phyloP scores from a whole-genome alignment of 768 basidiomycete genomes.

The Vararia minispora region DNA sequence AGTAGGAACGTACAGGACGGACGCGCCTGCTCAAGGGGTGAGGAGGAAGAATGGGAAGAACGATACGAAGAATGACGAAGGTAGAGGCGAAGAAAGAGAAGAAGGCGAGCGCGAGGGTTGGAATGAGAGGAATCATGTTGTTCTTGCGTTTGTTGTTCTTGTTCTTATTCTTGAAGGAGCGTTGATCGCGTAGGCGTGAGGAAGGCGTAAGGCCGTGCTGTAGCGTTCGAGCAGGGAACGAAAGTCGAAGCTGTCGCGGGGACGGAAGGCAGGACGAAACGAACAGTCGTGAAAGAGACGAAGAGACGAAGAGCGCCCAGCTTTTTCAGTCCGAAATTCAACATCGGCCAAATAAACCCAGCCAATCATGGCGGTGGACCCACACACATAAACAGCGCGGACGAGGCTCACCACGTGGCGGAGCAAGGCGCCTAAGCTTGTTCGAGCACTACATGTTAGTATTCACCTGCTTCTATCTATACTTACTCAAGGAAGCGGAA shows the following conservation, averaged over 20 bases:
- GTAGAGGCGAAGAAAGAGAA: slow-evolving; percentile 63
- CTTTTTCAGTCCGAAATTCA: slow-evolving; percentile 10
- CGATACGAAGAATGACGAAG: slow-evolving; percentile 65
- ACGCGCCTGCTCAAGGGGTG: slow-evolving; percentile 64
- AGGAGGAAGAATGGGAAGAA: slow-evolving; percentile 66
- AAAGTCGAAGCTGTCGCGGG: slow-evolving; percentile 21
- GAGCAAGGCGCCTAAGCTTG: too few species aligned
- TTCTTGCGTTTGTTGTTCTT: slow-evolving; percentile 16
- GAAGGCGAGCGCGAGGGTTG: slow-evolving; percentile 55
- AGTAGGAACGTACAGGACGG: slow-evolving; percentile 43
- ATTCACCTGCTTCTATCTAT: too few species aligned
- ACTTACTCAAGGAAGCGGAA: too few species aligned
- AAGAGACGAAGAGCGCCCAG: slow-evolving; percentile 5
- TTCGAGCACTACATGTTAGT: too few species aligned
- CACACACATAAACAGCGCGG: slow-evolving; percentile 18
- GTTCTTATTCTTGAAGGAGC: slow-evolving; percentile 10
- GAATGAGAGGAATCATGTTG: slow-evolving; percentile 57
- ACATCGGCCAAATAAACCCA: slow-evolving; percentile 19
- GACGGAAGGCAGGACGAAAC: slow-evolving; percentile 7
- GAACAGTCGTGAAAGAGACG: slow-evolving; percentile 9
- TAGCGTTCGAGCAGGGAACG: slow-evolving; percentile 22
- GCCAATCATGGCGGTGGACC: slow-evolving; percentile 14
- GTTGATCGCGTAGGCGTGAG: slow-evolving; percentile 21
- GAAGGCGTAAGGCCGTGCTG: slow-evolving; percentile 24
- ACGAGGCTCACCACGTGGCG: too few species aligned